phyloP scores from a whole-genome alignment of 805 yeast species.

The Teunomyces stri region DNA sequence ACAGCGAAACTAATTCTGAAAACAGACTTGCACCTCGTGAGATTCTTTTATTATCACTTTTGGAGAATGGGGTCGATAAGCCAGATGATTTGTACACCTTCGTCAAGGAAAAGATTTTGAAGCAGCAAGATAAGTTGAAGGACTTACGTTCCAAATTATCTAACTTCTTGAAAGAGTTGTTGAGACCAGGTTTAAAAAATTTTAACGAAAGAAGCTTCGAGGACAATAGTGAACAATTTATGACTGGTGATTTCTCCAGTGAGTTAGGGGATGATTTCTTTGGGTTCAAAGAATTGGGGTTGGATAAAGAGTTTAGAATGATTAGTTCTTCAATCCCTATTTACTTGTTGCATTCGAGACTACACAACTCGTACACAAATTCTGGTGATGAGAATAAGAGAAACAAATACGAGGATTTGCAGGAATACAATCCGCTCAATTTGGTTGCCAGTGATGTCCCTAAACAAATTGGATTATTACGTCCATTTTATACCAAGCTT shows the following conservation, averaged over 20 bases:
- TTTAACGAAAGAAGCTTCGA: conserved; percentile 73
- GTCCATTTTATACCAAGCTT: conserved; percentile 47
- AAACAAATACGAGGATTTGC: conserved; percentile 63
- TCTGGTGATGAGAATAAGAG: conserved; percentile 46
- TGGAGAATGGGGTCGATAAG: conserved; percentile 83
- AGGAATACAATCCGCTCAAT: conserved; percentile 50
- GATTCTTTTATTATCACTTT: conserved; percentile 56
- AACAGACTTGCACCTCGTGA: conserved; percentile 43
- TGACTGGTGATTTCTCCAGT: conserved; percentile 91
- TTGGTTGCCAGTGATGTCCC: conserved; percentile 52
- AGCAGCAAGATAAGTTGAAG: conserved; percentile 64
- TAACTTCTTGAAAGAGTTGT: conserved; percentile 68
- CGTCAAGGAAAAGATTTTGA: conserved; percentile 66
- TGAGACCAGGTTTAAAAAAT: conserved; percentile 78
- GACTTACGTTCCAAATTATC: conserved; percentile 70
- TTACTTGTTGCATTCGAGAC: conserved; percentile 76
- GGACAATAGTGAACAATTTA: conserved; percentile 90
- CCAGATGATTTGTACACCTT: conserved; percentile 75
- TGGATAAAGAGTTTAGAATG: conserved; percentile 88
- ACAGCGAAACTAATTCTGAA: conserved; percentile 60
- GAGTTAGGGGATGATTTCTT: conserved; percentile 97
- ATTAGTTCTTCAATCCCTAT: conserved; percentile 84
- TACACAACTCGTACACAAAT: conserved; percentile 54
- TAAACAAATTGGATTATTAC: conserved; percentile 55
- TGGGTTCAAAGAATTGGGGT: conserved; percentile 91